These are phyloP conservation scores for Calonectria hongkongensis DNA, from an alignment of 2,329 filamentous ascomycete genomes.

Conservation along the genomic window DNA sequence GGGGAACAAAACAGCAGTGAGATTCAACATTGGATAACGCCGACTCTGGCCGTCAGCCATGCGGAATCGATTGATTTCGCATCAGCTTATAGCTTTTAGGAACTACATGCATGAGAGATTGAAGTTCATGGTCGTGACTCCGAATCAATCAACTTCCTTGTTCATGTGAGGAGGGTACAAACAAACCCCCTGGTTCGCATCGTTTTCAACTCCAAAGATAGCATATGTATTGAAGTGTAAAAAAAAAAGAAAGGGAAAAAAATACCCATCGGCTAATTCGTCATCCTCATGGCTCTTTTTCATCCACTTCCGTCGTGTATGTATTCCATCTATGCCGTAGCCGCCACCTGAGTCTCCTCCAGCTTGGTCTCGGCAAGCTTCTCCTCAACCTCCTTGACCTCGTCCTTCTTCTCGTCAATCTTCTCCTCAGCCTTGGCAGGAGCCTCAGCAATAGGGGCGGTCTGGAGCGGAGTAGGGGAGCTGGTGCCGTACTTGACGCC, in stretches of 20 bases:
- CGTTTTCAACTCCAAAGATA: not conserved
- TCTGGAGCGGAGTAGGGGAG: not conserved
- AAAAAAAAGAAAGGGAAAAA: not conserved
- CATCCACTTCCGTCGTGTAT: not conserved
- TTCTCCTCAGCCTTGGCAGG: not conserved
- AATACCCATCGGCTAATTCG: not conserved
- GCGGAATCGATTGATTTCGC: not conserved
- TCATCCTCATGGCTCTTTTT: slow-evolving; percentile 11
- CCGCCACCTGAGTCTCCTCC: slow-evolving; percentile 51
- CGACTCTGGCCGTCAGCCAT: not conserved
- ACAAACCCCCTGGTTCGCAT: not conserved
- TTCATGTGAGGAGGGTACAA: not conserved
- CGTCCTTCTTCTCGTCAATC: slow-evolving; percentile 33
- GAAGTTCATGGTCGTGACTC: not conserved
- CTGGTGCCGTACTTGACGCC: slow-evolving; percentile 56
- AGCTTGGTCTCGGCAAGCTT: slow-evolving; percentile 55
- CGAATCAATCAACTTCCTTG: not conserved
- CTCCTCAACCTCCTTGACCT: slow-evolving; percentile 52
- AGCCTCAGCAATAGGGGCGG: not conserved
- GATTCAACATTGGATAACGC: not conserved
- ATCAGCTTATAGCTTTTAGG: not conserved
- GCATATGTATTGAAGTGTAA: not conserved
- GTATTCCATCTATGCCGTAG: slow-evolving; percentile 41
- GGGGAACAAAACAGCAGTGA: not conserved
- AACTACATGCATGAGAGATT: not conserved